A percentile compares a stretch with the other conserved stretches of the same genome.
Conservation (phyloP, 1,284 basidiomycete species). For the Trichosporon asahii region DNA sequence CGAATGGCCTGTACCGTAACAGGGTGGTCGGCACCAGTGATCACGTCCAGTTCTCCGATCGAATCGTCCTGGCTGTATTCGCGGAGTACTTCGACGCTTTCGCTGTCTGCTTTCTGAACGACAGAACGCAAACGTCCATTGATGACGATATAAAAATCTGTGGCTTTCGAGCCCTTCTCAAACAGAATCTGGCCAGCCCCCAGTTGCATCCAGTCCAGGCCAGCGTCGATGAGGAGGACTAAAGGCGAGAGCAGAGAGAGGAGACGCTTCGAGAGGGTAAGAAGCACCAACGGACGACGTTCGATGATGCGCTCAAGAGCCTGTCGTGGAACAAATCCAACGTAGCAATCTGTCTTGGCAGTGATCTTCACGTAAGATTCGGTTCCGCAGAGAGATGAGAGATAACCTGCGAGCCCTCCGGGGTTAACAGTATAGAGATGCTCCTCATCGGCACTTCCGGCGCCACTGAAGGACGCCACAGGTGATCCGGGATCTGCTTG, state of each 20-base stretch:
- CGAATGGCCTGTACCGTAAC: constrained; percentile 96
- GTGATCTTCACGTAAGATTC: constrained; percentile 91
- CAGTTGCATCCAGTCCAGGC: constrained; percentile 97
- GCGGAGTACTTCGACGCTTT: constrained; percentile 69
- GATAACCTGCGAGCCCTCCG: constrained; percentile 96
- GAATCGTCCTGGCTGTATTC: constrained; percentile 87
- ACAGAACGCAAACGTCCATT: constrained; percentile 83
- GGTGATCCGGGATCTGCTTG: constrained; percentile 23
- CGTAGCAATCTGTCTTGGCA: constrained; percentile 95
- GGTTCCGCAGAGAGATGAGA: constrained; percentile 88
- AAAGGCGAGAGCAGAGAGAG: constrained; percentile 91
- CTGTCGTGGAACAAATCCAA: constrained; percentile 85
- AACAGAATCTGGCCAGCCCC: constrained; percentile 74
- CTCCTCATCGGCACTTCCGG: constrained; percentile 44
- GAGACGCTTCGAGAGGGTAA: constrained; percentile 93
- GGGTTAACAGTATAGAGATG: constrained; percentile 90
- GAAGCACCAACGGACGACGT: constrained; percentile 86
- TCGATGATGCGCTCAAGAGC: constrained; percentile 88
- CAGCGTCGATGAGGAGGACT: constrained; percentile 94
- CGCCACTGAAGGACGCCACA: neutral
- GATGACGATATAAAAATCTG: constrained; percentile 97
- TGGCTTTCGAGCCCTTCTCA: constrained; percentile 81
- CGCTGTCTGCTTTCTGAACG: constrained; percentile 62
- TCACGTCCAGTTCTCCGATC: constrained; percentile 86
- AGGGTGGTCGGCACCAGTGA: constrained; percentile 81